Base-by-base conservation (phyloP, 208 protist genomes). In the Naegleria fowleri region DNA sequence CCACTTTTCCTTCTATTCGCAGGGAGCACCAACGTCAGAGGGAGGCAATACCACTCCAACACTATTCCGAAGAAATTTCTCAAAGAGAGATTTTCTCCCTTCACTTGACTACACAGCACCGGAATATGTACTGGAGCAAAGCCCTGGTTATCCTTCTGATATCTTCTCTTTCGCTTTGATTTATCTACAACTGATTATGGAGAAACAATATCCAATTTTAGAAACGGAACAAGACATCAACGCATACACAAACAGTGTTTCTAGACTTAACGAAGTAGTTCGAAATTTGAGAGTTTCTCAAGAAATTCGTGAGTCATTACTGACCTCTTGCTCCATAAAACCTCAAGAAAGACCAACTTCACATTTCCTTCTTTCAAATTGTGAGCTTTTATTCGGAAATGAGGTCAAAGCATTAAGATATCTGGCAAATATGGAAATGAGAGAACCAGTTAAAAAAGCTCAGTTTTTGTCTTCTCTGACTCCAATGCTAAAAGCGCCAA, bases 331-430 rank as follows among this genome's bases (percentile, higher is more conserved):
- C 13, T 86, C 76, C 38, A 22, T 90, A 19, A 52, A 58, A 39
- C 51, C 7, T 13, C 25, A 36, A 13, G 88, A 83, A 43, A 51
- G 76, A 83, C 41, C 88, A 13, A 83, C 88, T 7, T 59, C 67
- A 41, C 88, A 52, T 39, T 86, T 83, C 39, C 33, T 83, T 38
- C 52, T 83, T 25, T 39, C 38, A 13, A 43, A 86, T 79, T 86
- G 88, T 40, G 76, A 83, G 76, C 52, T 88, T 58, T 79, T 83
- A 39, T 90, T 83, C 39, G 88, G 88, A 86, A 79, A 79, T n/a
- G 88, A 90, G 58, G 79, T 90, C 11, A 83, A n/a, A 36, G 88
- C 88, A 58, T 90, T 90, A 15, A n/a, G 88, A 41, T 90, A 59
- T 58, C n/a, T 90, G 4, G 36, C 22, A 16, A 90, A 79, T 79